Evolutionary conservation across 176 grass and related monocot genomes (phyloP).

Genomic region (Coix lacrymajobi): DNA sequence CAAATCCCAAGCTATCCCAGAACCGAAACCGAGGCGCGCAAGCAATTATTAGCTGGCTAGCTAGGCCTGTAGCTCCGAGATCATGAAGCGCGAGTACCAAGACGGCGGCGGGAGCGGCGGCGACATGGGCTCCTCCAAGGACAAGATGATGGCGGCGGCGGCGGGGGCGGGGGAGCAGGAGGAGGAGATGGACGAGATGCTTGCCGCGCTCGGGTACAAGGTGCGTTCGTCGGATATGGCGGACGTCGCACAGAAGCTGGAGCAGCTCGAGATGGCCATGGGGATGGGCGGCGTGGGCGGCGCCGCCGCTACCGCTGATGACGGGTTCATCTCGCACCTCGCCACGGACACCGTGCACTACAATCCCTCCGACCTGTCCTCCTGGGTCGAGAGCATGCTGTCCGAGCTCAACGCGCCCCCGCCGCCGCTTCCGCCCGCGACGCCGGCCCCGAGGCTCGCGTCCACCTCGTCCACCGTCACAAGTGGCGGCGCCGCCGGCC

Average conservation of each 20-base stretch:
- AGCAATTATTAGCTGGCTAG: slow-evolving; percentile 30
- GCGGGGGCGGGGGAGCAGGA: slow-evolving; percentile 27
- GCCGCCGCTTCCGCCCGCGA: slow-evolving; percentile 42
- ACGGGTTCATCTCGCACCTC: slow-evolving; percentile 48
- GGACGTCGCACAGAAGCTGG: slow-evolving; percentile 94
- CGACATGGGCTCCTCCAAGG: slow-evolving; percentile 23
- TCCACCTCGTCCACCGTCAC: slow-evolving; percentile 35
- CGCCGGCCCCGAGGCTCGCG: not conserved
- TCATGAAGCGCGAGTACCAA: slow-evolving; percentile 85
- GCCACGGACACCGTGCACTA: slow-evolving; percentile 84
- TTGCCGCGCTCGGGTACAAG: slow-evolving; percentile 93
- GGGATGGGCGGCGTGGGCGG: slow-evolving; percentile 38
- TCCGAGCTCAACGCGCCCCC: slow-evolving; percentile 78
- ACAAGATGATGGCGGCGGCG: slow-evolving; percentile 33
- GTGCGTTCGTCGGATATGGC: slow-evolving; percentile 93
- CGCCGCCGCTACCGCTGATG: slow-evolving; percentile 19
- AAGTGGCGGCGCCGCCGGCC: not conserved
- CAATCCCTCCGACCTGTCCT: slow-evolving; percentile 78
- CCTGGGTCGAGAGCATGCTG: slow-evolving; percentile 87
- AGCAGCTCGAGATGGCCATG: slow-evolving; percentile 99
- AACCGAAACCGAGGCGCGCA: slow-evolving; percentile 25
- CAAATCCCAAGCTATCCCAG: slow-evolving; percentile 42
- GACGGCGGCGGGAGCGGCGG: slow-evolving; percentile 40
- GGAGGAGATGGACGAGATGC: slow-evolving; percentile 78
- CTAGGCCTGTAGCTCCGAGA: not conserved